Evolutionary conservation across 495 filamentous ascomycete genomes (phyloP), one percentile per base, ranked within the genome.

Genomic region (Hypoxylon rickii): DNA sequence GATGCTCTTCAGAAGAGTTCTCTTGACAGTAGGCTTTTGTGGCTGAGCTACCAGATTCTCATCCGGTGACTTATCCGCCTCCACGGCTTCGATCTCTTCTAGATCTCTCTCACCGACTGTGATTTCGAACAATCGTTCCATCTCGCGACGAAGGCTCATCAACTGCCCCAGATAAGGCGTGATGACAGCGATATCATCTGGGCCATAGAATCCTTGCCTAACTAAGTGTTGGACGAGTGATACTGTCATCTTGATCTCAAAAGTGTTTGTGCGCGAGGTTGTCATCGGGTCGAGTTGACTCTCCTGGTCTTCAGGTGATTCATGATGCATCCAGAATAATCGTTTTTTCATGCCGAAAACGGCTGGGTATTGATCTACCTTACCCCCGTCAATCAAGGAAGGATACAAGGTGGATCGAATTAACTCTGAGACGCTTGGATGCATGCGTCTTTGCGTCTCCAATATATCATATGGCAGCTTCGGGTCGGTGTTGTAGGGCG

Each of bases 161-260:
- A 95, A 71, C 61, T 96, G 90, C 7, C 87, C 86, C 6, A 86
- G 67, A 59, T 92, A 91, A 0, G 88, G 90, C 1, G 89, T 92
- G 1, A 95, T 57, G 7, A 96, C 83, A 2, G 89, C 88, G 65
- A 96, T 92, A 42, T 95, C 88, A 0, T 77, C 74, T 1, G 62
- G 70, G 2, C 61, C 55, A 57, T 93, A 93, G 1, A 60, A 61
- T 2, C 88, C 86, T 60, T 95, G 89, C 1, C 73, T 73, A n/a
- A 89, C 71, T 7, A 96, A 76, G 68, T 96, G 89, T 2, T 77
- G 78, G 2, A 94, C 85, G 1, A 95, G 70, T 7, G 83, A 75
- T 31, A 76, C 72, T 0, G 78, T 77, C 79, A 94, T 84, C 1
- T 85, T 73, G 3, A 90, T 72, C 65, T 96, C 90, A 36, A 74